These are phyloP conservation scores for Pyrenula aspistea DNA, from an alignment of 495 filamentous ascomycete species.

Conservation along the genomic window DNA sequence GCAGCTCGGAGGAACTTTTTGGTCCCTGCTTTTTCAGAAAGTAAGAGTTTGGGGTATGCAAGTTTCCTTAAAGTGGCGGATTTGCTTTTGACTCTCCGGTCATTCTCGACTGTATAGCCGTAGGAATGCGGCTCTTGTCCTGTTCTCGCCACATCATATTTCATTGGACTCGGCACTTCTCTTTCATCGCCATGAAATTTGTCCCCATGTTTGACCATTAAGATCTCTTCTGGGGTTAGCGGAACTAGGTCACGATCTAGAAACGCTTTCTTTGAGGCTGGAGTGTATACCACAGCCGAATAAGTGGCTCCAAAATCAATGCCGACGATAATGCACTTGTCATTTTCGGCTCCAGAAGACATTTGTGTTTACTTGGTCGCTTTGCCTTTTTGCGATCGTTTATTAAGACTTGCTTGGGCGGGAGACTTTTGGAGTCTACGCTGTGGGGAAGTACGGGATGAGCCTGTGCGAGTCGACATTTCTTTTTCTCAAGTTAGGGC, in stretches of 20 bases:
- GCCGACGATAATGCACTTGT: not conserved
- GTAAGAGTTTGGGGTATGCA: not conserved
- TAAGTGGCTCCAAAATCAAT: not conserved
- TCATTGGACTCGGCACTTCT: not conserved
- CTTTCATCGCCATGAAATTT: not conserved
- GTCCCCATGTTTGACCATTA: not conserved
- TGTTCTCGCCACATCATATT: not conserved
- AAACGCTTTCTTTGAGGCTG: not conserved
- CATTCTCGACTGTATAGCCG: not conserved
- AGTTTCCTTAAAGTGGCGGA: not conserved
- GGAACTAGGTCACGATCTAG: not conserved
- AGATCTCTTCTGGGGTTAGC: not conserved
- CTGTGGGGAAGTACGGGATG: too few relatives aligned
- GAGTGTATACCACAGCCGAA: not conserved
- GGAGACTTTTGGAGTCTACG: too few relatives aligned
- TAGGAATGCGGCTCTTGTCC: not conserved
- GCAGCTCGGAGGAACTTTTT: not conserved
- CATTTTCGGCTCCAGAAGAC: not conserved
- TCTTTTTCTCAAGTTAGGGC: too few relatives aligned
- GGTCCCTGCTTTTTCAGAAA: not conserved
- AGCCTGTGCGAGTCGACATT: not conserved
- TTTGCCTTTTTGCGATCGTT: not conserved
- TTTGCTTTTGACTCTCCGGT: not conserved
- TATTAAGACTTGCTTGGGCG: not conserved
- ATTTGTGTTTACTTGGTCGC: not conserved